Evolutionary conservation across 2,329 filamentous ascomycete species (phyloP), one percentile per base, ranked within the genome.

Genomic region (Calonectria henricotiae): DNA sequence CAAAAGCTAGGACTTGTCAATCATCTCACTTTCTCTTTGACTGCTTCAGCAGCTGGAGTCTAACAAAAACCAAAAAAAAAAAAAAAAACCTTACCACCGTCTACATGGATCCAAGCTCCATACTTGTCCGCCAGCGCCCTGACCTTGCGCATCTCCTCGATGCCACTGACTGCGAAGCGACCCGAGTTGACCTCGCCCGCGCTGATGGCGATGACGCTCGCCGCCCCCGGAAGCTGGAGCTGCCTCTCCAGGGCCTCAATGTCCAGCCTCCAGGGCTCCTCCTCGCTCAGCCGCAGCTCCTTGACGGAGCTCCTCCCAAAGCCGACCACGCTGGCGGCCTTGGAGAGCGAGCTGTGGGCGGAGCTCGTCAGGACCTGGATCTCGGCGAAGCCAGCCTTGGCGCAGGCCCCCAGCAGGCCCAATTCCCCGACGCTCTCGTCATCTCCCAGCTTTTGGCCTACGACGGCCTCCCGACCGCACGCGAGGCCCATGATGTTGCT

Each of bases 161-260:
- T 1, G 85, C 89, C 37, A 87, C 93, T 32, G 23, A 83, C 74
- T 4, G 94, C 92, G 80, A 95, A 98, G 5, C 91, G 86, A 0
- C 95, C 95, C 0, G 95, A 97, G 76, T 98, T 98, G 32, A 98
- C 94, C 82, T 98, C 96, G 1, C 94, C 94, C 6, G 92, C 93
- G 47, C 94, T 95, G n/a, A 98, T 83, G 5, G 88, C 90, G 43
- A 98, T 89, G 71, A 98, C 94, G 61, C 88, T 93, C n/a, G 88
- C 93, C 13, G 89, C 86, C 3, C 87, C 87, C 0, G 75, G 74
- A 41, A 80, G 82, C 67, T 74, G 79, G 17, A 97, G 83, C 67
- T 90, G 87, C 54, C 80, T 81, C 80, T 94, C 90, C 2, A 98
- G 84, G 3, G 84, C 84, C 2, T 86, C 85, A 6, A 97, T 77